phyloP scores from a whole-genome alignment of 441 rosid genomes.

The Aleurites moluccanus region DNA sequence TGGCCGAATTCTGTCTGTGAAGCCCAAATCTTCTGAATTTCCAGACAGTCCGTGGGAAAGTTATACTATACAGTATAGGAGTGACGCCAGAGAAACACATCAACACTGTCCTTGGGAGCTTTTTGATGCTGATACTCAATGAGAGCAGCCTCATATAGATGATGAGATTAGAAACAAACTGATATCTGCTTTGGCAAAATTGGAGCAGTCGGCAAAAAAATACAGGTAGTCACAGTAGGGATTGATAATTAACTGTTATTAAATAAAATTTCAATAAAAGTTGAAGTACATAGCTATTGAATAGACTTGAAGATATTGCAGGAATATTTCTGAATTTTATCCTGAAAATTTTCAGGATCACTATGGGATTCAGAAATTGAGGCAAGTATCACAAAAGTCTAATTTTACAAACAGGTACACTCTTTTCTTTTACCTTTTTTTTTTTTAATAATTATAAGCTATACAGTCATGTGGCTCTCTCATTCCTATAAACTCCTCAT shows the following conservation, averaged over 20 bases:
- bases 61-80: constrained; percentile 70
- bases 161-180: constrained; percentile 51
- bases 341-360: constrained; percentile 64
- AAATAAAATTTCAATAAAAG: background rate
- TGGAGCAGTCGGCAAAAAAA: constrained; percentile 63
- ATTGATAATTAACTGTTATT: background rate
- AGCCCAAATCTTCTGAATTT: constrained; percentile 76
- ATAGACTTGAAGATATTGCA: background rate
- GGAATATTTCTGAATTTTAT: constrained; percentile 23
- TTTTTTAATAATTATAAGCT: background rate
- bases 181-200: constrained; percentile 51
- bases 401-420: constrained; percentile 80
- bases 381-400: constrained; percentile 66
- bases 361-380: constrained; percentile 75
- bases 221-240: constrained; percentile 46
- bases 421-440: background rate
- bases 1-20: constrained; percentile 72
- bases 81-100: constrained; percentile 72
- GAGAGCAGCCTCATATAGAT: constrained; percentile 78
- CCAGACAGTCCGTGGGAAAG: constrained; percentile 99
- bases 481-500: background rate
- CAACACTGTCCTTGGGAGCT: constrained; percentile 99
- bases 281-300: background rate
- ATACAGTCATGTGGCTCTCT: background rate
- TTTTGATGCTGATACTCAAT: constrained; percentile 67